These are phyloP conservation scores for Phialophora expanda DNA, from an alignment of 2,329 filamentous ascomycete genomes.

Conservation along the genomic window DNA sequence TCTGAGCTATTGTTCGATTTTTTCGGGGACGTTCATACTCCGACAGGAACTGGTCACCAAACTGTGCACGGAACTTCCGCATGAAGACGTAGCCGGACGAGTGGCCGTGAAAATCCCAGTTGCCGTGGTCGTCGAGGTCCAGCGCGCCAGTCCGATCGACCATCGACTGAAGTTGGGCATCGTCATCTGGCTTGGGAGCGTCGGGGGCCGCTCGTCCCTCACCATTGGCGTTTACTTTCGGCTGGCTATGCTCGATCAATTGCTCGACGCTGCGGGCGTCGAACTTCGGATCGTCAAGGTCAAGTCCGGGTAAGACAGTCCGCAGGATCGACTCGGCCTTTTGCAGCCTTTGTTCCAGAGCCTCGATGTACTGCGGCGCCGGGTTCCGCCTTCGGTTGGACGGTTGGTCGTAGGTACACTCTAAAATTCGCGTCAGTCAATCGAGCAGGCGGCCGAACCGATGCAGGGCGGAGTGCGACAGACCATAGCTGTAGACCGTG, in stretches of 20 bases:
- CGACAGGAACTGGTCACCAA: slow-evolving; percentile 72
- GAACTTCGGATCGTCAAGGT: slow-evolving; percentile 82
- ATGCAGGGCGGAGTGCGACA: slow-evolving; percentile 40
- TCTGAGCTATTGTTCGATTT: slow-evolving; percentile 59
- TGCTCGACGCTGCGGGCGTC: slow-evolving; percentile 78
- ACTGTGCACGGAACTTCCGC: slow-evolving; percentile 82
- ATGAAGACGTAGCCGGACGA: slow-evolving; percentile 92
- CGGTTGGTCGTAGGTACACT: slow-evolving; percentile 94
- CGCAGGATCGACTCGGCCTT: slow-evolving; percentile 80
- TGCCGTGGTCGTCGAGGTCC: slow-evolving; percentile 86
- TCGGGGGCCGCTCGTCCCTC: slow-evolving; percentile 33
- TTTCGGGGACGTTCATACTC: slow-evolving; percentile 58
- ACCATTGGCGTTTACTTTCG: slow-evolving; percentile 32
- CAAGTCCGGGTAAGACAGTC: slow-evolving; percentile 80
- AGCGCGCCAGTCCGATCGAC: slow-evolving; percentile 89
- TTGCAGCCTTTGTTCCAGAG: slow-evolving; percentile 79
- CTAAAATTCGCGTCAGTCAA: slow-evolving; percentile 52
- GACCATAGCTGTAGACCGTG: slow-evolving; percentile 98
- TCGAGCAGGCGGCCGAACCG: background rate
- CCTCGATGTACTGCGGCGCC: slow-evolving; percentile 90
- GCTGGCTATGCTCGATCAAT: slow-evolving; percentile 52
- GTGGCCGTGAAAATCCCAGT: slow-evolving; percentile 94
- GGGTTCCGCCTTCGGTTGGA: slow-evolving; percentile 90
- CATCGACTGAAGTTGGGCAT: slow-evolving; percentile 87
- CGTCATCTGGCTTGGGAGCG: slow-evolving; percentile 56